Conservation (phyloP, 192 early-diverging fungal species). For the Dispira parvispora region DNA sequence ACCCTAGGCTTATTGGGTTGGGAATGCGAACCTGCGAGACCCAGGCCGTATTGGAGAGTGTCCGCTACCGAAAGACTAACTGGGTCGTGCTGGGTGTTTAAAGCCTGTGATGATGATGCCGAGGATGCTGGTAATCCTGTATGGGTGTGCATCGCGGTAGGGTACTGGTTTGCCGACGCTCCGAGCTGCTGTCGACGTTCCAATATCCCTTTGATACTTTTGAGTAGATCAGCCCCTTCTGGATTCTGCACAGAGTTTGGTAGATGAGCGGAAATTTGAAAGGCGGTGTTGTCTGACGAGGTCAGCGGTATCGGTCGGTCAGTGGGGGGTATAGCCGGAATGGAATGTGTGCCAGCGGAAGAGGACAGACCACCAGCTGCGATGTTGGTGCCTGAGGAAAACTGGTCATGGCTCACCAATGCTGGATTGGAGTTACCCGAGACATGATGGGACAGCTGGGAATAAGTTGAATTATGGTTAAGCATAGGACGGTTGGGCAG, state of each 20-base stretch:
- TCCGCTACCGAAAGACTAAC: too few relatives aligned
- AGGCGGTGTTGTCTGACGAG: background rate
- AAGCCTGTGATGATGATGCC: too few relatives aligned
- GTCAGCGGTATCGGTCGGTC: background rate
- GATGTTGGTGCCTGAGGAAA: background rate
- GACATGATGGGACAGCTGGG: too few relatives aligned
- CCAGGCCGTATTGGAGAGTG: too few relatives aligned
- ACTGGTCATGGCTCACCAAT: background rate
- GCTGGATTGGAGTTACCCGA: too few relatives aligned
- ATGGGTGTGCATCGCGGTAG: too few relatives aligned
- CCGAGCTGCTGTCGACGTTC: conserved; percentile 7
- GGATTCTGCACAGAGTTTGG: background rate
- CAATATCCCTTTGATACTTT: conserved; percentile 1
- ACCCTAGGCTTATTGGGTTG: too few relatives aligned
- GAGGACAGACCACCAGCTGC: background rate
- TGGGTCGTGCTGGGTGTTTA: too few relatives aligned
- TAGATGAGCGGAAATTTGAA: background rate
- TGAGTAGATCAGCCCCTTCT: background rate
- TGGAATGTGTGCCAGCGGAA: background rate
- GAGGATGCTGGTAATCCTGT: too few relatives aligned
- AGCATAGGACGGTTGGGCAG: too few relatives aligned
- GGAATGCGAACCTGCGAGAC: too few relatives aligned
- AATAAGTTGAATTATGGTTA: too few relatives aligned
- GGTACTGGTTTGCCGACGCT: background rate
- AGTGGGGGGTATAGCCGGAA: background rate